Percentiles rank a stretch among this genome's conserved stretches.
phyloP scores from a whole-genome alignment of 2,329 filamentous ascomycete genomes.

The Fusarium succisae region DNA sequence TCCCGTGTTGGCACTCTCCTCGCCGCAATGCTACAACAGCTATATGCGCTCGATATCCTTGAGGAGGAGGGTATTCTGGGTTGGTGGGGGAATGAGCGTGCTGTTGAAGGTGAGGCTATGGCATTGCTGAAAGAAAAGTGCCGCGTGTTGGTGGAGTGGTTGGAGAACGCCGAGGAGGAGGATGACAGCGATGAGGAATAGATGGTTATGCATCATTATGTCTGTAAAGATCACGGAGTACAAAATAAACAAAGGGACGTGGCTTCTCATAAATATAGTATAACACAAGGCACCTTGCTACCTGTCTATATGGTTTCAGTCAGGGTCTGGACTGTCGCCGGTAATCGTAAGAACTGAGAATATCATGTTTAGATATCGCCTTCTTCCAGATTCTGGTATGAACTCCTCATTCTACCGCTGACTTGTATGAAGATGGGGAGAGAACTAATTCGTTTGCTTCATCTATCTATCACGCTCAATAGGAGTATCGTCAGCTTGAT shows the following conservation, averaged over 20 bases:
- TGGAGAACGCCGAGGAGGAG: constrained; percentile 80
- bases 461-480: neutral
- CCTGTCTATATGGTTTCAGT: neutral
- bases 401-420: neutral
- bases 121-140: constrained; percentile 76
- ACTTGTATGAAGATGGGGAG: neutral
- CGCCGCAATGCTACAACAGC: constrained; percentile 80
- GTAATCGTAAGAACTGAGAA: neutral
- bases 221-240: constrained; percentile 18
- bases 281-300: neutral
- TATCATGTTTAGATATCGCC: neutral
- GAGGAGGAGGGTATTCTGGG: constrained; percentile 88
- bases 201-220: constrained; percentile 6
- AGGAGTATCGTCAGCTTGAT: neutral
- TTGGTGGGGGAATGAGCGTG: constrained; percentile 85
- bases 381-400: neutral
- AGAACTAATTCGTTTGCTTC: neutral
- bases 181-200: constrained; percentile 62
- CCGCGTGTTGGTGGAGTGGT: constrained; percentile 82
- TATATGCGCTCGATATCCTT: constrained; percentile 85
- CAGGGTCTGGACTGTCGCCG: neutral
- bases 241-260: constrained; percentile 23
- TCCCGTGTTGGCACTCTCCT: constrained; percentile 69
- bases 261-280: neutral
- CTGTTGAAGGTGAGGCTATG: constrained; percentile 75